Base-by-base conservation (phyloP, 73 alveolate genomes). In the Symbiodinium pilosum region DNA sequence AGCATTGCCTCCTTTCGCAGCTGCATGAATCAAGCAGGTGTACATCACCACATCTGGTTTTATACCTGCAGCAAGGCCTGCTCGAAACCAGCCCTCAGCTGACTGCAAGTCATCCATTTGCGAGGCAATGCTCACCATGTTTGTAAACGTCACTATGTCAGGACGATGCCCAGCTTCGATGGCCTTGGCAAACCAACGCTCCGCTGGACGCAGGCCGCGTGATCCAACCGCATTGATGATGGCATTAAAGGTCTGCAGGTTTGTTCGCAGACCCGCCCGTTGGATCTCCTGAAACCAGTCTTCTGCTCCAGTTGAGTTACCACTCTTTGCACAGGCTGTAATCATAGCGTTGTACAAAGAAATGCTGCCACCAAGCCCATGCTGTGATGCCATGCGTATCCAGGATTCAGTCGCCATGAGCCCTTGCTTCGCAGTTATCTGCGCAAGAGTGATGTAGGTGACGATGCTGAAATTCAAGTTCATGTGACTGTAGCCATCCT, bases 51-150 rank as follows among this genome's bases (percentile, higher is more conserved):
- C 86, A 26, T 91, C 85, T 30, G 89, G 43, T 24, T 20, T 83
- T 43, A 83, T 83, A 30, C 56, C 36, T 26, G 51, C 43, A 26
- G 18, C 95, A 30, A 64, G 96, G 11, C 87, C 96, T 1, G 96
- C 96, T 14, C 96, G 42, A 52, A 91, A 91, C 96, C 96, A 91
- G 38, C 96, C 96, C 96, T 91, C 96, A 3, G 96, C 96, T n/a
- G 96, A 91, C 51, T 91, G 88, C 73, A 40, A 30, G 34, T 91
- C 87, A 7, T 68, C 69, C 44, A 36, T 42, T 38, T 64, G 47
- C 1, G 96, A 83, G 8, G 96, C 96, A 20, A 71, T 54, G 75
- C 39, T 91, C 42, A 88, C 86, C 95, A 87, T 87, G 84, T 77
- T 87, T 34, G 59, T 39, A 32, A 77, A 77, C 54, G 51, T 91